Percentiles rank a stretch among this genome's conserved stretches.
Conservation (phyloP, 1,284 basidiomycete species). For the Lentinula novae-zelandiae region DNA sequence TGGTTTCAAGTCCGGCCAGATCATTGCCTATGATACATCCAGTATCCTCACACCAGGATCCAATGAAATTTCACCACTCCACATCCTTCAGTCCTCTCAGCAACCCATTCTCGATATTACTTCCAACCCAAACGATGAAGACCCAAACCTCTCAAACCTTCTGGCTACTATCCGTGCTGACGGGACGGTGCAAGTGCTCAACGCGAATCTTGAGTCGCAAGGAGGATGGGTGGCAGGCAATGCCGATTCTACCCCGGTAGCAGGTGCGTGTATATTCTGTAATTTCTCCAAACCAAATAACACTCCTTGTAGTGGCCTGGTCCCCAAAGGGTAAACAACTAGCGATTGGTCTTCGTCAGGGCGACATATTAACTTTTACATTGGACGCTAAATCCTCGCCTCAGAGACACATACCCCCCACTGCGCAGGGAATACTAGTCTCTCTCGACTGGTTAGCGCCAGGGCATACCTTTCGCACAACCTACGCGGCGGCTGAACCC, state of each 20-base stretch:
- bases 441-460: conserved; percentile 72
- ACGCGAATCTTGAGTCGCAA: conserved; percentile 48
- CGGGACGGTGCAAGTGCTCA: conserved; percentile 54
- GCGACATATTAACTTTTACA: conserved; percentile 70
- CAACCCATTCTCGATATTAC: conserved; percentile 49
- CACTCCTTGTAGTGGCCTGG: conserved; percentile 61
- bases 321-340: conserved; percentile 86
- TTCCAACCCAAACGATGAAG: conserved; percentile 56
- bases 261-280: conserved; percentile 41
- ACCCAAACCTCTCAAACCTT: conserved; percentile 48
- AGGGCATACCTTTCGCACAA: conserved; percentile 63
- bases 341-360: conserved; percentile 69
- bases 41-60: conserved; percentile 43
- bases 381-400: conserved; percentile 50
- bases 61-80: conserved; percentile 39
- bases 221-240: conserved; percentile 61
- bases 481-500: conserved; percentile 55
- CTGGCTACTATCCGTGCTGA: conserved; percentile 56
- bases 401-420: conserved; percentile 63
- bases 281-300: not conserved
- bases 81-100: conserved; percentile 42
- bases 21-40: conserved; percentile 55
- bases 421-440: conserved; percentile 46
- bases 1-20: conserved; percentile 52
- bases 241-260: conserved; percentile 47